These are phyloP conservation scores for Trichosanthes cucumerina DNA, from an alignment of 306 rosid species.

Conservation along the genomic window DNA sequence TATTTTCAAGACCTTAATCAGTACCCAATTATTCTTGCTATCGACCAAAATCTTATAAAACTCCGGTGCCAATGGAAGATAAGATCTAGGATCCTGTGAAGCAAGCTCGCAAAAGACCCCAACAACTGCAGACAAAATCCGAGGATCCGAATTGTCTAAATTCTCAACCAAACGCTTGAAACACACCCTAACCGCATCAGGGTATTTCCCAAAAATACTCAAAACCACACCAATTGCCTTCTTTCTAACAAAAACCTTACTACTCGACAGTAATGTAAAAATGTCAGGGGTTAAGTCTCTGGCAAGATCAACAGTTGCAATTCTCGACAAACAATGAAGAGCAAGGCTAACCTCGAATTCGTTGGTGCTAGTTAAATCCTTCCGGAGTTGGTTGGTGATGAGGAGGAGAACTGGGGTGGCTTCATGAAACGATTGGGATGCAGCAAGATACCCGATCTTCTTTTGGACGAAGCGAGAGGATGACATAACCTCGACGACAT, in stretches of 20 bases:
- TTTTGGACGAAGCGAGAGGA: conserved; percentile 63
- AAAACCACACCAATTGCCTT: conserved; percentile 61
- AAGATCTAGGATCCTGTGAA: conserved; percentile 51
- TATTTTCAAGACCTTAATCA: conserved; percentile 73
- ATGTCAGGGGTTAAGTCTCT: conserved; percentile 77
- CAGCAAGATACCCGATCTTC: conserved; percentile 70
- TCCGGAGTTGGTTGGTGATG: conserved; percentile 88
- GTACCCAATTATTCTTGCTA: conserved; percentile 79
- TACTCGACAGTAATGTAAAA: conserved; percentile 46
- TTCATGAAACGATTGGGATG: conserved; percentile 59
- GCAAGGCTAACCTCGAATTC: conserved; percentile 65
- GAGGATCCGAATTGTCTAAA: conserved; percentile 56
- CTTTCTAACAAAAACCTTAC: conserved; percentile 52
- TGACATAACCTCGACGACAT: conserved; percentile 91
- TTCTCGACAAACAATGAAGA: conserved; percentile 54
- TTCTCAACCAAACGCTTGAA: conserved; percentile 86
- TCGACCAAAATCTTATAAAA: conserved; percentile 63
- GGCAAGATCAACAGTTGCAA: conserved; percentile 69
- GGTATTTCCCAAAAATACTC: conserved; percentile 67
- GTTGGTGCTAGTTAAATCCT: conserved; percentile 55
- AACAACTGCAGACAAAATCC: conserved; percentile 44
- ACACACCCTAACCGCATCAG: conserved; percentile 79
- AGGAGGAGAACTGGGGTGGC: conserved; percentile 70
- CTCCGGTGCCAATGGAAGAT: conserved; percentile 84
- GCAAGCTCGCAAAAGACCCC: conserved; percentile 89